Evolutionary conservation across 2,329 filamentous ascomycete genomes (phyloP), one percentile per base, ranked within the genome.

Genomic region (Cadophora sp.): DNA sequence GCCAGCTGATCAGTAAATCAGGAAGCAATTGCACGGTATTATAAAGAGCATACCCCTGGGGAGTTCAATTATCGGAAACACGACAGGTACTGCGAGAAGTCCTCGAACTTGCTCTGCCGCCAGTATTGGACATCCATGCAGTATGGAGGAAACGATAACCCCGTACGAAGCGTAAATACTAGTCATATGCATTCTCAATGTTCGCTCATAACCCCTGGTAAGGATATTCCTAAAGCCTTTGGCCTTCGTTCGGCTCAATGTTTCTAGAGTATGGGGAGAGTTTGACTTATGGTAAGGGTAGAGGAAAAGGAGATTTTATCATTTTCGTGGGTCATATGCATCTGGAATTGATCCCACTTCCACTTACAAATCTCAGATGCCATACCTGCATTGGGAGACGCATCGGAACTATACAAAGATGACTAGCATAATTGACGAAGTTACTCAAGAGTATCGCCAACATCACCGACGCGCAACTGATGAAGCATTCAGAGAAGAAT

Each of bases 301-400:
- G 27, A 24, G 31, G 53, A 46, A 50, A 64, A 55, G n/a, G 66
- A 64, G 71, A 72, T 37, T 65, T 72, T 55, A 64, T 68, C 4
- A 43, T 71, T 4, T 73, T 73, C 56, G 70, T 72, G 14, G 4
- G 19, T 9, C 43, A 5, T 12, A 22, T n/a, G n/a, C n/a, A n/a
- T n/a, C n/a, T n/a, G n/a, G n/a, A n/a, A n/a, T n/a, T n/a, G n/a
- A n/a, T n/a, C n/a, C n/a, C n/a, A n/a, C n/a, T n/a, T n/a, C n/a
- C n/a, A 34, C 34, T 55, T 16, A 59, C 8, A 55, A 1, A n/a
- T 4, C 3, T 8, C 59, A 76, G 75, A 72, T 77, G 70, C 75
- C 75, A 7, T 76, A 75, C 59, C 66, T 77, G 4, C 75, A 76
- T 43, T 77, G 75, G 75, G 75, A 76, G 62, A 77, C 73, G 3